Percentiles rank a stretch among this genome's conserved stretches.
Conservation (phyloP, 257 asterid genomes). For the Lithospermum erythrorhizon region DNA sequence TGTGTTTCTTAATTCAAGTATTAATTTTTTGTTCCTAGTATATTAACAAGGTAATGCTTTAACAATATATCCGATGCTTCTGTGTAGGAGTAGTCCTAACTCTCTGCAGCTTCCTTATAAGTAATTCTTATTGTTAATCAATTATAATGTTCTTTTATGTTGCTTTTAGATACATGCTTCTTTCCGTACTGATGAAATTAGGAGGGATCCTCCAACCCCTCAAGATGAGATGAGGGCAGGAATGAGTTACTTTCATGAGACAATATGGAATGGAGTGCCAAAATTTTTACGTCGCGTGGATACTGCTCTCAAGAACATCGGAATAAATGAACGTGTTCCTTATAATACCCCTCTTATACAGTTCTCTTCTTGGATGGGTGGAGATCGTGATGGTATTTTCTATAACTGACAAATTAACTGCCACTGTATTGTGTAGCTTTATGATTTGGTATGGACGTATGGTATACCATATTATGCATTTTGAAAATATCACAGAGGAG, state of each 20-base stretch:
- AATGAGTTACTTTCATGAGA: conserved; percentile 92
- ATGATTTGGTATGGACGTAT: too few species aligned
- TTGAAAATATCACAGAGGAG: too few species aligned
- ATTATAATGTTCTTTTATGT: not conserved
- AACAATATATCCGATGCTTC: too few species aligned
- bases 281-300: conserved; percentile 85
- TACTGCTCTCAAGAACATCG: conserved; percentile 88
- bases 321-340: conserved; percentile 84
- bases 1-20: conserved; percentile 4
- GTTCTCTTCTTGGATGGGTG: conserved; percentile 98
- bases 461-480: too few species aligned
- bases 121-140: not conserved
- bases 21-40: too few species aligned
- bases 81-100: too few species aligned
- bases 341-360: conserved; percentile 87
- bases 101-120: too few species aligned
- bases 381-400: conserved; percentile 81
- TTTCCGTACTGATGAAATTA: conserved; percentile 86
- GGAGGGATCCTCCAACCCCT: conserved; percentile 96
- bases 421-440: not conserved
- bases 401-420: not conserved
- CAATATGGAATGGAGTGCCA: conserved; percentile 95
- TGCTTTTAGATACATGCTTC: conserved; percentile 78
- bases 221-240: conserved; percentile 99
- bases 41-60: too few species aligned